phyloP scores from a whole-genome alignment of 352 stramenopile species.

The Phytophthora idaei region DNA sequence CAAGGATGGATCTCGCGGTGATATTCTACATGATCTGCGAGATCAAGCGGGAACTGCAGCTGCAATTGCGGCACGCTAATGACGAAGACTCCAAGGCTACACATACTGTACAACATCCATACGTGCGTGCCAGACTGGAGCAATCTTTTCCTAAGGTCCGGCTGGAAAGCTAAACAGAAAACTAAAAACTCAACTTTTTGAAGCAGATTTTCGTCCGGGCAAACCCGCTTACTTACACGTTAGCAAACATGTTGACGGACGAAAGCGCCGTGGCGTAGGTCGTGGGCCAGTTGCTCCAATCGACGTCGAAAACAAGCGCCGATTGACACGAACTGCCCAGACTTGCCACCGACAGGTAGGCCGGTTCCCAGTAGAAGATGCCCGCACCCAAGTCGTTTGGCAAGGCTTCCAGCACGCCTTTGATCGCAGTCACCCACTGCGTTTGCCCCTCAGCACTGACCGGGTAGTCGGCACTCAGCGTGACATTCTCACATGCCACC shows the following conservation, averaged over 20 bases:
- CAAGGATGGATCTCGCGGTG: too few species aligned
- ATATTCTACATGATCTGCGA: slow-evolving; percentile 14
- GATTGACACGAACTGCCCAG: slow-evolving; percentile 40
- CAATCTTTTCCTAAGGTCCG: too few species aligned
- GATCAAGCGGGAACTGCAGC: slow-evolving; percentile 14
- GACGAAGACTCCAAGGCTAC: too few species aligned
- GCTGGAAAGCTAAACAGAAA: too few species aligned
- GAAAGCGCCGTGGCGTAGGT: slow-evolving; percentile 36
- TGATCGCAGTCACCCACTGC: slow-evolving; percentile 36
- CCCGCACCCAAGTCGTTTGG: slow-evolving; percentile 30
- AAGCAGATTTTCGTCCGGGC: too few species aligned
- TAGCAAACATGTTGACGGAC: slow-evolving; percentile 30
- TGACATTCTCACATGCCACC: slow-evolving; percentile 23
- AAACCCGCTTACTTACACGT: slow-evolving; percentile 1
- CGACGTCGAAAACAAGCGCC: slow-evolving; percentile 38
- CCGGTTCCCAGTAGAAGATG: slow-evolving; percentile 46
- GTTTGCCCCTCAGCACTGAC: slow-evolving; percentile 35
- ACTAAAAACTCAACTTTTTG: too few species aligned
- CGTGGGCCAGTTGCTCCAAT: slow-evolving; percentile 32
- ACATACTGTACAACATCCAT: too few species aligned
- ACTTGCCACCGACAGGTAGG: slow-evolving; percentile 24
- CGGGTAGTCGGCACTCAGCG: slow-evolving; percentile 34
- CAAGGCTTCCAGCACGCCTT: slow-evolving; percentile 29
- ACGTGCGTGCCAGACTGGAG: too few species aligned
- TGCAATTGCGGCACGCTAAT: slow-evolving; percentile 2